Conservation (phyloP, 306 rosid genomes). For the Inga laurina region DNA sequence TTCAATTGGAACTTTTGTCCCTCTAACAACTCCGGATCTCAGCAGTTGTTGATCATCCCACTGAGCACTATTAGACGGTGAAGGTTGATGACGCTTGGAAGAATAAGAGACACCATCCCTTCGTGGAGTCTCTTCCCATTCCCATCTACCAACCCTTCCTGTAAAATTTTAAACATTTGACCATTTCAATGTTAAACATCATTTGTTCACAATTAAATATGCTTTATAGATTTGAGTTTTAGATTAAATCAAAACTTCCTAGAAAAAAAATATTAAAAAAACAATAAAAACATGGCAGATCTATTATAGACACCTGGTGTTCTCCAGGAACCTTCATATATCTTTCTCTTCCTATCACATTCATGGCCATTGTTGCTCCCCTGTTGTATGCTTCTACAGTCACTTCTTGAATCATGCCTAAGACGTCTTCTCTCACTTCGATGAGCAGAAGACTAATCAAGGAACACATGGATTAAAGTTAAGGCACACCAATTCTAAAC, state of each 20-base stretch:
- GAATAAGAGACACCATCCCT: conserved; percentile 59
- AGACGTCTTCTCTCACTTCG: too few relatives aligned
- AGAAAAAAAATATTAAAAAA: neutral
- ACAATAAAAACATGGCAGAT: neutral
- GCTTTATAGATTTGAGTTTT: too few relatives aligned
- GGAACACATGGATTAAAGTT: too few relatives aligned
- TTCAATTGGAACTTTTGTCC: conserved; percentile 96
- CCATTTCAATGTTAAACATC: conserved; percentile 20
- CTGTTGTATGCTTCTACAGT: too few relatives aligned
- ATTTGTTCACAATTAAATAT: too few relatives aligned
- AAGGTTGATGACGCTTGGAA: conserved; percentile 77
- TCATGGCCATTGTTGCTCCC: conserved; percentile 65
- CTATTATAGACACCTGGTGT: conserved; percentile 65
- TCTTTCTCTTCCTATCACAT: conserved; percentile 58
- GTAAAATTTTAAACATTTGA: conserved; percentile 25
- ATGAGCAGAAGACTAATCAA: too few relatives aligned
- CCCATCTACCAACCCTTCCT: conserved; percentile 94
- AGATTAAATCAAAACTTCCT: neutral
- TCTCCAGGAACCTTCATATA: conserved; percentile 79
- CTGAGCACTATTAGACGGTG: conserved; percentile 97
- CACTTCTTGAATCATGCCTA: too few relatives aligned
- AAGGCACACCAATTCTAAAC: too few relatives aligned
- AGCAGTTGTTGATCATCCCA: conserved; percentile 97
- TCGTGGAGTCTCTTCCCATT: conserved; percentile 93
- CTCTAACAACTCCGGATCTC: conserved; percentile 98